Evolutionary conservation across 345 rosid genomes (phyloP).

Genomic region (Linum trigynum): DNA sequence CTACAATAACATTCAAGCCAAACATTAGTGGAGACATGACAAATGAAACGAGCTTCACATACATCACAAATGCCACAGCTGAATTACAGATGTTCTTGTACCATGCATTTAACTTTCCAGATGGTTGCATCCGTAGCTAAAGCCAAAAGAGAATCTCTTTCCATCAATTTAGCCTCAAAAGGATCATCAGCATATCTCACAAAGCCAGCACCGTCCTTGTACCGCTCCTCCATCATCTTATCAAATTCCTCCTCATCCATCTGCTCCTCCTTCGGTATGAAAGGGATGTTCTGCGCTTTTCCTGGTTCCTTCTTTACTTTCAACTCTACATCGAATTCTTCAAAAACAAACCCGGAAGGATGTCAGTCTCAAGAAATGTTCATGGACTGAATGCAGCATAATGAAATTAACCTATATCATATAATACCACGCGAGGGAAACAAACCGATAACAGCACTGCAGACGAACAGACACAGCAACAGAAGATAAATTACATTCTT

Average conservation of each 20-base stretch:
- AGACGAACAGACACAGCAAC: not conserved
- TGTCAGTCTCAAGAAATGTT: conserved; percentile 1
- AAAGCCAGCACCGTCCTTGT: conserved; percentile 43
- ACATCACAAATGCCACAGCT: not conserved
- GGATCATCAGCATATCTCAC: conserved; percentile 51
- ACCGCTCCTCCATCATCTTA: conserved; percentile 78
- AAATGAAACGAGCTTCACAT: not conserved
- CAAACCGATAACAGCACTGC: too few species aligned
- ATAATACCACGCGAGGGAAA: not conserved
- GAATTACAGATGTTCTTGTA: conserved; percentile 20
- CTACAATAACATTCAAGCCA: conserved; percentile 31
- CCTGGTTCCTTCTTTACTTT: conserved; percentile 35
- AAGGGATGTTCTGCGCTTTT: conserved; percentile 27
- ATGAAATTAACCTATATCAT: not conserved
- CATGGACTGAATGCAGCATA: not conserved
- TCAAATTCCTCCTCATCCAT: conserved; percentile 68
- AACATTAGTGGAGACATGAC: not conserved
- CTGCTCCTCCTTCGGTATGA: conserved; percentile 76
- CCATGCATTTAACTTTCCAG: conserved; percentile 95
- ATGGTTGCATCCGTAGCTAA: conserved; percentile 49
- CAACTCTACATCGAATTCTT: conserved; percentile 33
- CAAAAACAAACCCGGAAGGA: conserved; percentile 31
- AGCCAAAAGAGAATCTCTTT: conserved; percentile 42
- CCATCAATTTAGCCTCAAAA: conserved; percentile 38
- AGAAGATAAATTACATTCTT: too few species aligned